These are phyloP conservation scores for Metschnikowia koreensis DNA, from an alignment of 805 yeast genomes.

Conservation along the genomic window DNA sequence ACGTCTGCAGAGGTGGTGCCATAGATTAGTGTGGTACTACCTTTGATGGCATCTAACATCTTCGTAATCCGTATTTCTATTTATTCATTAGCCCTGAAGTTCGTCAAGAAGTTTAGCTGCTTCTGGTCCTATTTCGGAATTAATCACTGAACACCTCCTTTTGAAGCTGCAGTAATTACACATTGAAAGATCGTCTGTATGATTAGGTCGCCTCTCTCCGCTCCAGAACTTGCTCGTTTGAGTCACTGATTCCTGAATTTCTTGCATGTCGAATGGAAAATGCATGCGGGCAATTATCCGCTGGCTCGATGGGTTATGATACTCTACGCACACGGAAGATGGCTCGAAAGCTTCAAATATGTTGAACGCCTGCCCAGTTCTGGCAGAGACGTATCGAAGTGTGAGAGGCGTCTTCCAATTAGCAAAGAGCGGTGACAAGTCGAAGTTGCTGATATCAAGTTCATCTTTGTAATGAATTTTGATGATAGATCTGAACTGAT, in stretches of 20 bases:
- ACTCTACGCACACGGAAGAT: conserved; percentile 50
- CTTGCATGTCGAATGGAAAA: conserved; percentile 36
- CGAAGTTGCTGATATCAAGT: conserved; percentile 20
- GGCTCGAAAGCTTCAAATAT: conserved; percentile 37
- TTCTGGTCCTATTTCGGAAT: conserved; percentile 5
- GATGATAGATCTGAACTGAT: conserved; percentile 10
- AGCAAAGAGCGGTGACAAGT: conserved; percentile 28
- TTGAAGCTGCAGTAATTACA: conserved; percentile 59
- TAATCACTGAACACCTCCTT: conserved; percentile 18
- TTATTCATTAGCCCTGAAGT: conserved; percentile 7
- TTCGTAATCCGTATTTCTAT: neutral
- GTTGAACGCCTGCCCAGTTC: conserved; percentile 48
- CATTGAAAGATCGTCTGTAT: conserved; percentile 38
- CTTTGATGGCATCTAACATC: conserved; percentile 24
- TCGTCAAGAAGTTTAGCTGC: conserved; percentile 7
- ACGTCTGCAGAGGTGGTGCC: conserved; percentile 26
- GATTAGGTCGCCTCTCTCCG: conserved; percentile 52
- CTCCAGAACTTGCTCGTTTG: conserved; percentile 53
- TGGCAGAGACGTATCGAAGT: conserved; percentile 51
- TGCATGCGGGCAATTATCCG: conserved; percentile 36
- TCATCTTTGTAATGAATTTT: conserved; percentile 14
- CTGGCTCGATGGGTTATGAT: conserved; percentile 38
- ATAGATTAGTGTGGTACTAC: conserved; percentile 23
- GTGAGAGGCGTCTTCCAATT: conserved; percentile 58
- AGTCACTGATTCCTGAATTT: conserved; percentile 27